phyloP scores from a whole-genome alignment of 495 filamentous ascomycete genomes.

The Usnea hakonensis region DNA sequence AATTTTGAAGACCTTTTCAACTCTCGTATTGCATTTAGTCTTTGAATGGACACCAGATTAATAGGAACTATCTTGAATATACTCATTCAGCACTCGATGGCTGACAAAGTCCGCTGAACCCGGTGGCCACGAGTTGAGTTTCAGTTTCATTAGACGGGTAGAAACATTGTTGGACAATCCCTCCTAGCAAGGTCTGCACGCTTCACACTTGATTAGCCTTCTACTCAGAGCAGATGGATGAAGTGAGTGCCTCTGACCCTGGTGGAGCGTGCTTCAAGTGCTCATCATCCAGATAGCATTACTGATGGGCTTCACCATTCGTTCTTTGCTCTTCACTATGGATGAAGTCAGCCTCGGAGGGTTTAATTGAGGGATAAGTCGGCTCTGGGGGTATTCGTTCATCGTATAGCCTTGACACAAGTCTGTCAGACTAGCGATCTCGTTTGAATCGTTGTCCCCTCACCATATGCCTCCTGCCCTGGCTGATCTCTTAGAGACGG shows the following conservation, averaged over 20 bases:
- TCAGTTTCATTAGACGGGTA: conserved; percentile 51
- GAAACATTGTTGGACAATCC: conserved; percentile 60
- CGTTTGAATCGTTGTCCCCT: neutral
- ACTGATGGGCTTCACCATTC: neutral
- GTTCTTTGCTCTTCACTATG: neutral
- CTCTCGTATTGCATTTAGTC: neutral
- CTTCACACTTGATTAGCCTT: conserved; percentile 7
- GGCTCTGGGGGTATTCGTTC: conserved; percentile 50
- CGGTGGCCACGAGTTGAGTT: conserved; percentile 51
- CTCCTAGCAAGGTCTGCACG: conserved; percentile 46
- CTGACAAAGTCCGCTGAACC: conserved; percentile 50
- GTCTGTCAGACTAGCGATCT: conserved; percentile 35
- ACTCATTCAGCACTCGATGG: conserved; percentile 47
- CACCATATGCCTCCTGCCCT: conserved; percentile 36
- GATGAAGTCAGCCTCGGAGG: conserved; percentile 31
- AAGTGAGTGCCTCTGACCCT: conserved; percentile 1
- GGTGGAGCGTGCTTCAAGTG: conserved; percentile 8
- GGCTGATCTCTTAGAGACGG: conserved; percentile 55
- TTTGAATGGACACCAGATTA: conserved; percentile 38
- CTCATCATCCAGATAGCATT: neutral
- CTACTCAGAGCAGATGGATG: neutral
- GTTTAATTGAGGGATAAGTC: conserved; percentile 45
- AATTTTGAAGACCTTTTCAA: neutral
- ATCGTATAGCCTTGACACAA: conserved; percentile 44
- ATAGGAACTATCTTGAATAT: conserved; percentile 50